A percentile compares a stretch with the other conserved stretches of the same genome.
phyloP scores from a whole-genome alignment of 805 yeast species.

The Blastobotrys chiropterorum region DNA sequence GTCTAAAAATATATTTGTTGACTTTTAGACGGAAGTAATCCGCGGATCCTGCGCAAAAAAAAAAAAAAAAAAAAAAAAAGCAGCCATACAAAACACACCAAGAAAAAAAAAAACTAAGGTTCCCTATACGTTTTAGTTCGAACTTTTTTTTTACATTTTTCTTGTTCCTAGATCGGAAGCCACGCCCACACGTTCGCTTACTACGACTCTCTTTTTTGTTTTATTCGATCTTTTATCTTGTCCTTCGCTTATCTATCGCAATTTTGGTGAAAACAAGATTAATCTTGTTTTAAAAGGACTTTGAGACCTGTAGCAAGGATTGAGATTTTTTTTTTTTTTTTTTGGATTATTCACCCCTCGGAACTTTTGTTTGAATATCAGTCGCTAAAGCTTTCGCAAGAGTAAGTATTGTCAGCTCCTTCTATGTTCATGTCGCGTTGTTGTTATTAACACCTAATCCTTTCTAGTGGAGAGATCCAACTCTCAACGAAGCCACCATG shows the following conservation, averaged over 20 bases:
- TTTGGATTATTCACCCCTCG: neutral
- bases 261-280: too few species aligned
- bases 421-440: neutral
- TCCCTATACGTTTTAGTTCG: neutral
- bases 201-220: neutral
- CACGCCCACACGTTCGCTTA: neutral
- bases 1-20: neutral
- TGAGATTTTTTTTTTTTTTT: too few species aligned
- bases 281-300: neutral
- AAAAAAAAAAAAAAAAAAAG: too few species aligned
- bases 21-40: neutral
- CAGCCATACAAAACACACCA: neutral
- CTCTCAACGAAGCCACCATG: conserved; percentile 1
- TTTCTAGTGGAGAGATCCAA: conserved; percentile 4
- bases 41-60: neutral
- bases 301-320: neutral
- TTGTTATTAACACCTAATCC: neutral
- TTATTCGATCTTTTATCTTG: neutral
- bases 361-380: neutral
- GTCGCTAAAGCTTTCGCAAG: neutral
- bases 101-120: neutral
- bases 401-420: neutral
- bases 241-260: neutral
- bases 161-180: neutral
- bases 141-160: neutral